Base-by-base conservation (phyloP, 768 basidiomycete species). In the Strobilomyces echinocephalus region DNA sequence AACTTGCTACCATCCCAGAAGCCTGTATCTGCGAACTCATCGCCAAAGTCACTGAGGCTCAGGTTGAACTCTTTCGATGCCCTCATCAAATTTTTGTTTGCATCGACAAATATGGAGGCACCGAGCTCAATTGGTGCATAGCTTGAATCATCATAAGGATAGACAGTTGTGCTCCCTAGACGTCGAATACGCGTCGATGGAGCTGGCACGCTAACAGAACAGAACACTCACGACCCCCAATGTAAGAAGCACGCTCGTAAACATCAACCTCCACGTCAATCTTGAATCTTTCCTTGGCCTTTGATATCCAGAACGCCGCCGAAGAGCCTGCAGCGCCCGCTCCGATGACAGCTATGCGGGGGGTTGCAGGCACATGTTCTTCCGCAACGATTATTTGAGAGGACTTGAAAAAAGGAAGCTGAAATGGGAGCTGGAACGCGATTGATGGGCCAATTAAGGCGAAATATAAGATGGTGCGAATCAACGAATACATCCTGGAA, bases 321-420 rank as follows among this genome's bases (percentile, higher is more conserved):
- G 90, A 87, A 15, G 81, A 82, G 9, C 94, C 94, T 10, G 77
- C 91, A 14, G 94, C 92, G 26, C 94, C 94, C 0, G 94, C 93
- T 16, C 94, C 94, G 50, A 97, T 81, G 63, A 97, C 84, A 8
- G 93, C 94, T 60, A 97, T 78, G 44, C 85, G 73, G 42, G 84
- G 80, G 0, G 74, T 47, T 52, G 49, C 55, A 56, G 30, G 54
- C 54, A 2, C 46, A 42, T 65, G 60, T 35, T 61, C 56, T 45
- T 63, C 62, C 20, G 26, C 45, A 24, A 60, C 4, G 35, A 59
- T 56, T 39, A 63, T 57, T 40, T 67, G 54, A 28, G 65, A 72
- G 41, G 68, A 59, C 43, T 76, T 75, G 64, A 84, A 76, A 63
- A 85, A 78, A 5, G 83, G 80, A 18, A 85, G 52, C 46, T 73